phyloP scores from a whole-genome alignment of 148 eudicot species.

The Rhododendron molle region DNA sequence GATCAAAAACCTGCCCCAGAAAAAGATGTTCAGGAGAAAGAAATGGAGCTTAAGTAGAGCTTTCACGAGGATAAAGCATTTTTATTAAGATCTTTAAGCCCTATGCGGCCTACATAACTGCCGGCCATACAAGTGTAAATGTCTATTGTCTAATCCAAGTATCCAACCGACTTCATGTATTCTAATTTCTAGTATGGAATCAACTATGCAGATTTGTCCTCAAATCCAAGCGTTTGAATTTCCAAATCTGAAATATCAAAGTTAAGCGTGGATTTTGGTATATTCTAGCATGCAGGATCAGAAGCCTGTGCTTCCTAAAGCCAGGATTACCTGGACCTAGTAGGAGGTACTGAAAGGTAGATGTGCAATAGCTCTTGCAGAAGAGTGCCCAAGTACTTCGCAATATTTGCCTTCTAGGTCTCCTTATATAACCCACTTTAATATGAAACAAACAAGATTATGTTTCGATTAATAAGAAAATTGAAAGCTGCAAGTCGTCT shows the following conservation, averaged over 20 bases:
- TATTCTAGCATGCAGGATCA: neutral
- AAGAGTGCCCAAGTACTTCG: neutral
- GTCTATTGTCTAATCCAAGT: neutral
- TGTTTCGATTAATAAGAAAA: neutral
- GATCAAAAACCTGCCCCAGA: constrained; percentile 18
- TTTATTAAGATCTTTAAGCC: neutral
- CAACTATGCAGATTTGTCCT: neutral
- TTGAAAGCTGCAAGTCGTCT: neutral
- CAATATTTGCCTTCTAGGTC: neutral
- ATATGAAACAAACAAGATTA: neutral
- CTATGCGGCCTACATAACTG: neutral
- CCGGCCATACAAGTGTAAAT: neutral
- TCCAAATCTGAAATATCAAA: neutral
- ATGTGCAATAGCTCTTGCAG: neutral
- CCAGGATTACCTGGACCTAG: neutral
- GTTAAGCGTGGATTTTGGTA: neutral
- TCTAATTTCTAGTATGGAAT: neutral
- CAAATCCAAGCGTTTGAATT: neutral
- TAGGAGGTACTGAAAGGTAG: neutral
- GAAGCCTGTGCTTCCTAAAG: neutral
- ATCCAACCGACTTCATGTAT: neutral
- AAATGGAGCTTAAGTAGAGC: neutral
- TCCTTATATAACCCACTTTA: neutral
- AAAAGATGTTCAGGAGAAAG: neutral
- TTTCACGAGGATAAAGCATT: neutral